These are phyloP conservation scores for Coniosporium apollinis DNA, from an alignment of 495 filamentous ascomycete species.

Conservation along the genomic window DNA sequence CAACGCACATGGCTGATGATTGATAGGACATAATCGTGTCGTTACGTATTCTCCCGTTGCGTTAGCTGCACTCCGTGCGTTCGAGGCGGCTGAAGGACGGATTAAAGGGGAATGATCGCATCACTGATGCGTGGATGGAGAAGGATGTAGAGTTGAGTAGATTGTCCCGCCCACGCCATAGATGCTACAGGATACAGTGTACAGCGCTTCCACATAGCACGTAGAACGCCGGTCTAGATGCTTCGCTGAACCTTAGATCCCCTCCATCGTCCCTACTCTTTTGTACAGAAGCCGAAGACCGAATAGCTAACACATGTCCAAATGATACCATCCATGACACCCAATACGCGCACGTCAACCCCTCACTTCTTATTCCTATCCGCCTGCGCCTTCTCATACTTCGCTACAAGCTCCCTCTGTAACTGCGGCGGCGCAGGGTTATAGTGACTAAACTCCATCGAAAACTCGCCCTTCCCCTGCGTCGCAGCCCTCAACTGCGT, in stretches of 20 bases:
- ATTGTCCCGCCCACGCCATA: background rate
- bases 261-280: background rate
- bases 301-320: background rate
- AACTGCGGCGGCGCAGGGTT: conserved; percentile 69
- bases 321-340: background rate
- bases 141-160: background rate
- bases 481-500: conserved; percentile 79
- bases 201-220: background rate
- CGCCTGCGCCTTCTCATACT: conserved; percentile 72
- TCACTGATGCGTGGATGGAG: background rate
- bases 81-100: conserved; percentile 22
- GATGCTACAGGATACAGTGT: background rate
- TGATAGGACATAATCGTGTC: conserved; percentile 40
- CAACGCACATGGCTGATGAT: background rate
- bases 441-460: conserved; percentile 98
- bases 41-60: conserved; percentile 36
- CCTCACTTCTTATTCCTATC: conserved; percentile 52
- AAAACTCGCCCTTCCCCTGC: conserved; percentile 97
- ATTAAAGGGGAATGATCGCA: background rate
- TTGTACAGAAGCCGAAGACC: background rate
- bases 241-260: background rate
- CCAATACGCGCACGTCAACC: background rate
- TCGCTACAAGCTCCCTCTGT: conserved; percentile 82
- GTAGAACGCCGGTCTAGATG: background rate
- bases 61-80: conserved; percentile 47